Base-by-base conservation (phyloP, 306 rosid genomes). In the Trichosanthes truncata region DNA sequence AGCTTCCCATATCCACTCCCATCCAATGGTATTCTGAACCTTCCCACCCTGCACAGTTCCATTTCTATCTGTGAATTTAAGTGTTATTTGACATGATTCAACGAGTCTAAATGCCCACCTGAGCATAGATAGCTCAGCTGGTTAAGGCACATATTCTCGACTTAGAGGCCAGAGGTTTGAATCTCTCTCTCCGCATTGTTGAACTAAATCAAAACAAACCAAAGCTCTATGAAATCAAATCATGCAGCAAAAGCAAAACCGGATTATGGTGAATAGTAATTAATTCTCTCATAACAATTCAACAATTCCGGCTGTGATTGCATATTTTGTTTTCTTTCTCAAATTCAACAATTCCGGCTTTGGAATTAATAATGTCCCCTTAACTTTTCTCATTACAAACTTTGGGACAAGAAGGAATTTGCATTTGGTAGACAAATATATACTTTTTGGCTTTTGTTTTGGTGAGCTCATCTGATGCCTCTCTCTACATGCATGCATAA, bases 11-110 rank as follows among this genome's bases (percentile, higher is more conserved):
- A 67, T 43, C 84, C 84, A 76, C 89, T 95, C 84, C 97, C 97
- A 87, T 91, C 89, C 49, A 95, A 20, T 31, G 97, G 97, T 79
- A 95, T 89, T 84, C 40, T 91, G 82, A 95, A 93, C 40, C 99
- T 84, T 49, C 99, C 99, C 21, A 95, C 97, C 85, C 98, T 94
- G 55, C 23, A 62, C 3, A 55, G n/a, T 38, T 77, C 80, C 63
- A 38, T 57, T 57, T 77, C 10, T 3, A 14, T 9, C 35, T 0
- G 9, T 38, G 29, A 66, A 40, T 38, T 65, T 40, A 4, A 9
- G 31, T 9, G 11, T 14, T 61, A 8, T 41, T 69, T 69, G 76
- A 11, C 38, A 3, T 14, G 77, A 3, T 46, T 46, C 18, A 23
- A 72, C 20, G n/a, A 66, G 72, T 65, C 13, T 35, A 35, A 63